These are phyloP conservation scores for Chaetomium strumarium DNA, from an alignment of 2,329 filamentous ascomycete genomes.

Conservation along the genomic window DNA sequence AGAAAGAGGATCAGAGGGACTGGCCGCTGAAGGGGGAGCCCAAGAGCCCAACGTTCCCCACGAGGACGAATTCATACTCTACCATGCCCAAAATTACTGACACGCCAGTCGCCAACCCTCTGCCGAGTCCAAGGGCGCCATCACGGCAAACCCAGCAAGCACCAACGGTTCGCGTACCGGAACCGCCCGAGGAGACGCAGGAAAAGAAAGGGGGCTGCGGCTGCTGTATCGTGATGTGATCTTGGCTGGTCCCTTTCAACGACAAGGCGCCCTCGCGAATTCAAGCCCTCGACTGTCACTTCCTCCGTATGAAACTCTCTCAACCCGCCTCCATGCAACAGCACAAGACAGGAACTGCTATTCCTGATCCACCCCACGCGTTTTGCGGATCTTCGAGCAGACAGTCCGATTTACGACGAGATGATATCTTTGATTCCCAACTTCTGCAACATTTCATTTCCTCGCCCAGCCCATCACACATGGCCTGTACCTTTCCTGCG, in stretches of 20 bases:
- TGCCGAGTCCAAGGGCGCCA: constrained; percentile 44
- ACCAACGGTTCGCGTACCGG: constrained; percentile 44
- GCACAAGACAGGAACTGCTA: too few relatives aligned
- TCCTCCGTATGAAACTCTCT: neutral
- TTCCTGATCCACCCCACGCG: too few relatives aligned
- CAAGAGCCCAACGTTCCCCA: constrained; percentile 45
- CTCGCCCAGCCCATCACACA: neutral
- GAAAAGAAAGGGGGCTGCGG: constrained; percentile 54
- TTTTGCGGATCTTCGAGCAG: neutral
- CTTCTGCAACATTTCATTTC: constrained; percentile 2
- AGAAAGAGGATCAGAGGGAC: constrained; percentile 35
- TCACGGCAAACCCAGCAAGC: constrained; percentile 37
- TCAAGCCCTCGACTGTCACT: neutral
- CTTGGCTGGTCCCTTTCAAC: neutral
- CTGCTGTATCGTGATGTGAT: constrained; percentile 72
- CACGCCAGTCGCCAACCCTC: constrained; percentile 34
- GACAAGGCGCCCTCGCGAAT: neutral
- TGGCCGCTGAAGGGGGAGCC: constrained; percentile 54
- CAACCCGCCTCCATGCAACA: too few relatives aligned
- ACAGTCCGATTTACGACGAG: constrained; percentile 13
- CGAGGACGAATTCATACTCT: constrained; percentile 49
- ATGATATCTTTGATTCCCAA: constrained; percentile 13
- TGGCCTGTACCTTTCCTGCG: neutral
- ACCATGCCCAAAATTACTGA: constrained; percentile 57
- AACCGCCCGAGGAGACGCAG: constrained; percentile 47